These are phyloP conservation scores for Balakata baccata DNA, from an alignment of 345 rosid genomes.

Conservation along the genomic window DNA sequence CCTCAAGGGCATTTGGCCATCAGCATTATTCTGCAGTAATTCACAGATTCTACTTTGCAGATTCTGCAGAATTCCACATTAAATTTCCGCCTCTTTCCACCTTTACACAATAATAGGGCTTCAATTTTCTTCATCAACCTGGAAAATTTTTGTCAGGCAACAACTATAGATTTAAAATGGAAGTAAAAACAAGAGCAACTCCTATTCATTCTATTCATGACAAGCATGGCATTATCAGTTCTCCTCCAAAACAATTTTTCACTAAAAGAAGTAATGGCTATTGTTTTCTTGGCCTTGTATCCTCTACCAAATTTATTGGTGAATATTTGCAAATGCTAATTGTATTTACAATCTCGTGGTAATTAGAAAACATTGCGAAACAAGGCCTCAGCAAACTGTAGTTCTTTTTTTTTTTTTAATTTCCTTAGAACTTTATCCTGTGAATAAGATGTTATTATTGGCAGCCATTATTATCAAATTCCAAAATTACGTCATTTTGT, in stretches of 20 bases:
- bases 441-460: no score
- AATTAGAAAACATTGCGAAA: not conserved
- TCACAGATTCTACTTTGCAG: no score
- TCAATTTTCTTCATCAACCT: not conserved
- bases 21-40: no score
- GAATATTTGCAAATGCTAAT: not conserved
- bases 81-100: not conserved
- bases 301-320: not conserved
- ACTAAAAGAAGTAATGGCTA: no score
- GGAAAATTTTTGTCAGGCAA: not conserved
- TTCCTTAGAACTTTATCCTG: no score
- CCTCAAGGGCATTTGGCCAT: no score
- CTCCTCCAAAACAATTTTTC: no score
- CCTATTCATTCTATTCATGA: no score
- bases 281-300: no score
- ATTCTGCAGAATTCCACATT: not conserved
- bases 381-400: not conserved
- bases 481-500: not conserved
- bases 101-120: not conserved
- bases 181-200: no score
- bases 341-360: not conserved
- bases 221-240: no score
- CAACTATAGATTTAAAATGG: no score
- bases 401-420: not conserved
- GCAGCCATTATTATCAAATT: not conserved